Evolutionary conservation across 768 basidiomycete species (phyloP), one percentile per base, ranked within the genome.

Genomic region (Cytidiella melzeri): DNA sequence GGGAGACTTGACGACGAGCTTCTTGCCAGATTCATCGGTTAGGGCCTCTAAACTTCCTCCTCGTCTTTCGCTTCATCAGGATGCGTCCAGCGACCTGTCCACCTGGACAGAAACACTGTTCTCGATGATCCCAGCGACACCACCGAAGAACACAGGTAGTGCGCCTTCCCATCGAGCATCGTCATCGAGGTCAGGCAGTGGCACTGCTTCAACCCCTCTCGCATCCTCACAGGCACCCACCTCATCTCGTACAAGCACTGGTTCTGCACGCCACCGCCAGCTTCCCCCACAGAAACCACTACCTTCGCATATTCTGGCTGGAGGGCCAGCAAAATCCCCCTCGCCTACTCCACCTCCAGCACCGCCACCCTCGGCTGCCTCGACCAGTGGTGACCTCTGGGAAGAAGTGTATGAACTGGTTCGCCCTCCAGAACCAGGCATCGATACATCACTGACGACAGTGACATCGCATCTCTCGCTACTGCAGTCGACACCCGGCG

Each of bases 101-200:
- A 69, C 70, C 23, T 83, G 81, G 82, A 71, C 76, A 9, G 72
- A 76, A 55, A 70, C 76, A 5, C 55, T 83, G 28, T 68, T 83
- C 26, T 75, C 68, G n/a, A 77, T 73, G 2, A 73, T 80, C n/a
- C 73, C 74, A 7, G 51, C 58, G 4, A 49, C 53, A 2, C 53
- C 43, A 34, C 43, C 51, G 39, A 49, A 48, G 34, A 43, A 30
- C 47, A 7, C 30, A 34, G 7, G 30, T 34, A 34, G 15, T 47
- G 2, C 45, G n/a, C n/a, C n/a, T n/a, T n/a, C n/a, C n/a, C n/a
- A n/a, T n/a, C n/a, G n/a, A n/a, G n/a, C n/a, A n/a, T n/a, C n/a
- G n/a, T n/a, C n/a, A n/a, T n/a, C n/a, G n/a, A n/a, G n/a, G n/a
- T n/a, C n/a, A n/a, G n/a, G n/a, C n/a, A n/a, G n/a, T n/a, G n/a